These are phyloP conservation scores for Penicillium sumatraense DNA, from an alignment of 2,329 filamentous ascomycete genomes.

Conservation along the genomic window DNA sequence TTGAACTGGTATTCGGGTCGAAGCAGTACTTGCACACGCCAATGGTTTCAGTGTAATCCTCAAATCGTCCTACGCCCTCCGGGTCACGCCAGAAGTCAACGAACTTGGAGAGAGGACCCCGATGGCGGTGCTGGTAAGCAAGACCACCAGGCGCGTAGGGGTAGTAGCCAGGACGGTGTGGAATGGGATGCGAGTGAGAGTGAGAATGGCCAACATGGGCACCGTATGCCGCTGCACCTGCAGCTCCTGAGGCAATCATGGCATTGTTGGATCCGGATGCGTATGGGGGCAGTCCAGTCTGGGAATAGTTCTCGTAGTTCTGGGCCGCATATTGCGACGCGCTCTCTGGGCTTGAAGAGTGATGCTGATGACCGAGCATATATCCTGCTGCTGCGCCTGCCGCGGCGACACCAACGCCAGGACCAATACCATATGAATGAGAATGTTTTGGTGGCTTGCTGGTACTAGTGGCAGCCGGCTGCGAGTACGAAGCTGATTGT, in stretches of 20 bases:
- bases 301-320: constrained; percentile 28
- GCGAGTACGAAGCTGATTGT: constrained; percentile 24
- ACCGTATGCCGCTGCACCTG: constrained; percentile 43
- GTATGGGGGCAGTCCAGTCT: constrained; percentile 18
- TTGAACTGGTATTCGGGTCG: constrained; percentile 60
- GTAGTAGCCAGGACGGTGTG: constrained; percentile 31
- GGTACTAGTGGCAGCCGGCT: constrained; percentile 15
- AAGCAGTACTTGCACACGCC: constrained; percentile 70
- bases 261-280: constrained; percentile 40
- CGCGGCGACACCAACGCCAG: constrained; percentile 44
- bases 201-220: constrained; percentile 23
- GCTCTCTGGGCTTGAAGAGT: constrained; percentile 34
- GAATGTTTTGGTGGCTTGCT: constrained; percentile 34
- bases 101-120: constrained; percentile 60
- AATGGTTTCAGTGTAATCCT: constrained; percentile 70
- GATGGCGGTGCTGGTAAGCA: constrained; percentile 57
- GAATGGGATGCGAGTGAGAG: not conserved
- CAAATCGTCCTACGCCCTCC: constrained; percentile 67
- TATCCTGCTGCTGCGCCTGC: constrained; percentile 49
- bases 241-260: constrained; percentile 44
- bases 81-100: constrained; percentile 67
- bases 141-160: constrained; percentile 43
- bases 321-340: constrained; percentile 39
- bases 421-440: constrained; percentile 32
- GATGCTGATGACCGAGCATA: constrained; percentile 41